Evolutionary conservation across 495 filamentous ascomycete species (phyloP).

Genomic region (Cetradonia linearis): DNA sequence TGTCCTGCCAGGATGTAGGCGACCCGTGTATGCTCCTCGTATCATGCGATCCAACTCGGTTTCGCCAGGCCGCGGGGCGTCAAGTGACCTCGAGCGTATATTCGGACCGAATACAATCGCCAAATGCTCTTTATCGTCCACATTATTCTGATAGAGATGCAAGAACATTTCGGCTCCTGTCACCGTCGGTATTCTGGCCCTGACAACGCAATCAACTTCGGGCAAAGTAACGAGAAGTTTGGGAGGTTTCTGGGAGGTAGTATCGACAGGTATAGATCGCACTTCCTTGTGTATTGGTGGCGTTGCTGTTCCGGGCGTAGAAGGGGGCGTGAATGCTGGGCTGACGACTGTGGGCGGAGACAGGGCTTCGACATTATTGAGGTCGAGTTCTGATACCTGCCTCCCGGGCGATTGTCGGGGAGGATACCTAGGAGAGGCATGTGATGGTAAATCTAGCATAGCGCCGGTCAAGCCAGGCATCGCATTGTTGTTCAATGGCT

Average conservation of each 20-base stretch:
- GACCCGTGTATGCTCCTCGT: slow-evolving; percentile 80
- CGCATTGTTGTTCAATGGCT: background rate
- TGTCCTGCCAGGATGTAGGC: slow-evolving; percentile 74
- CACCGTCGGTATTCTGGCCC: slow-evolving; percentile 77
- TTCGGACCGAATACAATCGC: slow-evolving; percentile 91
- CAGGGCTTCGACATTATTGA: slow-evolving; percentile 27
- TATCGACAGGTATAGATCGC: slow-evolving; percentile 46
- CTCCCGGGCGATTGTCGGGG: slow-evolving; percentile 32
- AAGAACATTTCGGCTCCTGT: slow-evolving; percentile 92
- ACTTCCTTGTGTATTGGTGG: slow-evolving; percentile 31
- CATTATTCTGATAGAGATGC: slow-evolving; percentile 84
- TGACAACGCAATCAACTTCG: slow-evolving; percentile 68
- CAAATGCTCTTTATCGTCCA: slow-evolving; percentile 91
- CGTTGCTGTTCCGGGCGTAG: slow-evolving; percentile 54
- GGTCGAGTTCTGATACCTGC: slow-evolving; percentile 30
- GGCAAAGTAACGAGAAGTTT: slow-evolving; percentile 60
- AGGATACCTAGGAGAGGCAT: slow-evolving; percentile 42
- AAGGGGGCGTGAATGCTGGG: slow-evolving; percentile 69
- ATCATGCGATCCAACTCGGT: slow-evolving; percentile 96
- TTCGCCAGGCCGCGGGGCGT: slow-evolving; percentile 73
- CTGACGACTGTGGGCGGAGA: slow-evolving; percentile 49
- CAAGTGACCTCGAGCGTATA: slow-evolving; percentile 72
- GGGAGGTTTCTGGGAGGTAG: slow-evolving; percentile 45
- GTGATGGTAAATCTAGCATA: slow-evolving; percentile 43
- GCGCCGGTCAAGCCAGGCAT: slow-evolving; percentile 24